A percentile compares a stretch with the other conserved stretches of the same genome.
Evolutionary conservation across 2,329 filamentous ascomycete genomes (phyloP).

Genomic region (Hypoxylon sp.): DNA sequence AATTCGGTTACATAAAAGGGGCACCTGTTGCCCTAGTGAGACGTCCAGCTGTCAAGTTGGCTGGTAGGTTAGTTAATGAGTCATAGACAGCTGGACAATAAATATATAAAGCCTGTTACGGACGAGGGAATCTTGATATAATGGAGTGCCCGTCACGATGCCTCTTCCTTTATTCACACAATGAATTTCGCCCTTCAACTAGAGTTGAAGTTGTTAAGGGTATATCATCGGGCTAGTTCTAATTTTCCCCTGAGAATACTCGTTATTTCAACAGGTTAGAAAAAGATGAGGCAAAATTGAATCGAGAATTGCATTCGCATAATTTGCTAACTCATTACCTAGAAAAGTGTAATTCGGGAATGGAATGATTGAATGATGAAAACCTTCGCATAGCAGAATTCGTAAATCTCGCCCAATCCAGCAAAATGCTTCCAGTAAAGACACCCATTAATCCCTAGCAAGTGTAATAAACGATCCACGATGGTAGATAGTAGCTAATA

Average conservation of each 20-base stretch:
- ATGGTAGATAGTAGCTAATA: neutral
- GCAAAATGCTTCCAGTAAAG: neutral
- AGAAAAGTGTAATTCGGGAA: neutral
- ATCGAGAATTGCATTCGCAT: neutral
- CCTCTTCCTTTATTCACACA: neutral
- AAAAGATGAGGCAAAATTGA: neutral
- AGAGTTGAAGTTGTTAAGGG: neutral
- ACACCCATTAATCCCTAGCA: neutral
- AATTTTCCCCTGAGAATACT: neutral
- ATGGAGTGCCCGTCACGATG: neutral
- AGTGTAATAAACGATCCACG: neutral
- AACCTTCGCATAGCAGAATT: neutral
- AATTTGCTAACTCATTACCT: neutral
- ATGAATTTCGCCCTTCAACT: neutral
- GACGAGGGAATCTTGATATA: neutral
- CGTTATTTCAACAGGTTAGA: neutral
- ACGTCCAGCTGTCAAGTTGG: neutral
- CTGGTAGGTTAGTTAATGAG: no score
- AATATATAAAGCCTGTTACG: neutral
- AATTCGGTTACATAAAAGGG: neutral
- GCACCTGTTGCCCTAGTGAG: neutral
- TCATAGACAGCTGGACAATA: neutral
- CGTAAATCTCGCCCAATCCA: neutral
- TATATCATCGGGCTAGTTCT: no score
- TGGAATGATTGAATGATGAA: neutral